A percentile compares a stretch with the other conserved stretches of the same genome.
Evolutionary conservation across 169 alveolate genomes (phyloP).

Genomic region (Perkinsus marinus): DNA sequence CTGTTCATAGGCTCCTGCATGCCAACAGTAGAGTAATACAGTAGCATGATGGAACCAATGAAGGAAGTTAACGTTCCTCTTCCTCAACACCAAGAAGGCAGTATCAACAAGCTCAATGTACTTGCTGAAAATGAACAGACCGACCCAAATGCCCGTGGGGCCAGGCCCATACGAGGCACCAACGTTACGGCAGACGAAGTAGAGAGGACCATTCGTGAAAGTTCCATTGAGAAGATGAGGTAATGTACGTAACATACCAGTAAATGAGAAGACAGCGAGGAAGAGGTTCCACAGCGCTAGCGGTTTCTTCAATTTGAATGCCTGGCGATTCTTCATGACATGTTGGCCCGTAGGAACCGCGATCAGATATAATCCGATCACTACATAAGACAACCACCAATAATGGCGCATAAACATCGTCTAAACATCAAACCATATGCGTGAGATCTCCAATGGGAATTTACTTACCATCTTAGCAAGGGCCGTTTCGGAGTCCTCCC

Average conservation of each 20-base stretch:
- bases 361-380: not conserved
- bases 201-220: not conserved
- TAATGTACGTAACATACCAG: constrained; percentile 26
- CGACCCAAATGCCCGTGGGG: constrained; percentile 49
- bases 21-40: constrained; percentile 66
- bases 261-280: constrained; percentile 39
- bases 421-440: too few species aligned
- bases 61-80: constrained; percentile 39
- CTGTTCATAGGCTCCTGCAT: constrained; percentile 47
- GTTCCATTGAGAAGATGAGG: not conserved
- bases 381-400: not conserved
- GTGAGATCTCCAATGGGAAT: not conserved
- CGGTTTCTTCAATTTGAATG: constrained; percentile 28
- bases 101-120: constrained; percentile 62
- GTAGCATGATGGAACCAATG: constrained; percentile 72
- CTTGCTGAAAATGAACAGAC: constrained; percentile 50
- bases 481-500: not conserved
- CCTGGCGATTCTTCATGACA: constrained; percentile 34
- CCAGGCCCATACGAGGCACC: constrained; percentile 49
- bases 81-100: constrained; percentile 44
- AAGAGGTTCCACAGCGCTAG: constrained; percentile 50
- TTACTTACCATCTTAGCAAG: not conserved
- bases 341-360: not conserved
- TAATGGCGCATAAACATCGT: not conserved
- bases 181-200: constrained; percentile 7